Conservation (phyloP, 805 yeast genomes). For the Pichia manshurica region DNA sequence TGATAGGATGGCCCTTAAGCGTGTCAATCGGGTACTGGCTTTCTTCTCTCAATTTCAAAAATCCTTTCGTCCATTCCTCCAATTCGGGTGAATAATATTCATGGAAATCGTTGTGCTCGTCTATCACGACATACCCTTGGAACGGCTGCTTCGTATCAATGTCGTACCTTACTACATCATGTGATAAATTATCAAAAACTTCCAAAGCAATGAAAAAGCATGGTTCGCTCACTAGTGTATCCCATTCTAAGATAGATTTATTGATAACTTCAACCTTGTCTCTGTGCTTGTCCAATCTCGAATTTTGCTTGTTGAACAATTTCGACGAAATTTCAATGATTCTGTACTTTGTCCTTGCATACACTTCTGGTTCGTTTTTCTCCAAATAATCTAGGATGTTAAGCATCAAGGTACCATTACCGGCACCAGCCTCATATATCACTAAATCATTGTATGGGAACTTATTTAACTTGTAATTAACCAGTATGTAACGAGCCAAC, state of each 20-base stretch:
- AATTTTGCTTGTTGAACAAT: slow-evolving; percentile 52
- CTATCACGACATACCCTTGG: slow-evolving; percentile 74
- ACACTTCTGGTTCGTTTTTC: slow-evolving; percentile 65
- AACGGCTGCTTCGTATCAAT: slow-evolving; percentile 57
- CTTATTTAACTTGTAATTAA: slow-evolving; percentile 59
- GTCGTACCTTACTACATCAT: slow-evolving; percentile 75
- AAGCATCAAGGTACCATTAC: slow-evolving; percentile 81
- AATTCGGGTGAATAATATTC: slow-evolving; percentile 64
- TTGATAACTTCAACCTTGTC: slow-evolving; percentile 60
- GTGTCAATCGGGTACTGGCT: slow-evolving; percentile 34
- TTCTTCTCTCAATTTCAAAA: slow-evolving; percentile 49
- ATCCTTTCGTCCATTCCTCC: slow-evolving; percentile 50
- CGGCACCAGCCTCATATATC: slow-evolving; percentile 86
- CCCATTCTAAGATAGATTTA: slow-evolving; percentile 74
- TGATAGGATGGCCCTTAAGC: slow-evolving; percentile 49
- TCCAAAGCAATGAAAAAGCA: slow-evolving; percentile 77
- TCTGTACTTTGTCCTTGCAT: slow-evolving; percentile 57
- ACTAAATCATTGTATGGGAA: slow-evolving; percentile 67
- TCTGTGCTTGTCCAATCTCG: slow-evolving; percentile 35
- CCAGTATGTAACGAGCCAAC: slow-evolving; percentile 70
- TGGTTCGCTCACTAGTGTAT: slow-evolving; percentile 49
- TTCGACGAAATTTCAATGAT: slow-evolving; percentile 67
- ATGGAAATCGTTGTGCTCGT: slow-evolving; percentile 66
- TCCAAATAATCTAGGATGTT: slow-evolving; percentile 64
- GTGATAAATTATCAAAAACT: slow-evolving; percentile 79